A percentile compares a stretch with the other conserved stretches of the same genome.
Conservation (phyloP, 2,329 filamentous ascomycete species). For the Pseudopyricularia javanii region DNA sequence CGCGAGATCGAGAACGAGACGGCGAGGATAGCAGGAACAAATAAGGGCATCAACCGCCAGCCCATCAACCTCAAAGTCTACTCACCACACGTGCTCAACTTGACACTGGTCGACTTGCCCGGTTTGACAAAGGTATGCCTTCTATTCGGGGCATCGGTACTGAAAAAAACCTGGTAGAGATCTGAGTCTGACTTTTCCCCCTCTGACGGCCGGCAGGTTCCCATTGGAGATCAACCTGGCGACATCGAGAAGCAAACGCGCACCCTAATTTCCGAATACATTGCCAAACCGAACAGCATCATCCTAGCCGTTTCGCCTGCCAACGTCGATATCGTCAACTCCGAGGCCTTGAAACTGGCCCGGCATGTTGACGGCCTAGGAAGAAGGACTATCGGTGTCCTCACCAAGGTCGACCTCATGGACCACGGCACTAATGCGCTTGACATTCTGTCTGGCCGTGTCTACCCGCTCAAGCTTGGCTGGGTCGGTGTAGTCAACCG, state of each 20-base stretch:
- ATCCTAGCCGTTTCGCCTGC: constrained; percentile 92
- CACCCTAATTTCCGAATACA: constrained; percentile 98
- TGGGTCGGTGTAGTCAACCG: constrained; percentile 98
- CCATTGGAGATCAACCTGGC: constrained; percentile 14
- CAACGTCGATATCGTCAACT: constrained; percentile 97
- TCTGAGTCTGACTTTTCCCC: background rate
- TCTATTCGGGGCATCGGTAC: background rate
- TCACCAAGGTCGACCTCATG: constrained; percentile 99
- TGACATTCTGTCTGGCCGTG: constrained; percentile 91
- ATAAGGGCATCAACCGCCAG: constrained; percentile 89
- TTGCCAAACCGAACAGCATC: constrained; percentile 96
- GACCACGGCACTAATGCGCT: constrained; percentile 97
- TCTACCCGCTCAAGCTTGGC: constrained; percentile 91
- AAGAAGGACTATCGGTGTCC: constrained; percentile 92
- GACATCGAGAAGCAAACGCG: constrained; percentile 59
- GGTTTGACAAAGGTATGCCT: constrained; percentile 74
- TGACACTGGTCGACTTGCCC: constrained; percentile 92
- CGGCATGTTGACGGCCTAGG: constrained; percentile 95
- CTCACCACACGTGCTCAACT: constrained; percentile 92
- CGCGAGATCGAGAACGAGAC: constrained; percentile 97
- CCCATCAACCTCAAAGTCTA: constrained; percentile 98
- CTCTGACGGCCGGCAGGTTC: constrained; percentile 24
- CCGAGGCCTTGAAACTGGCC: constrained; percentile 90
- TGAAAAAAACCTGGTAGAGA: background rate
- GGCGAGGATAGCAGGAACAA: constrained; percentile 88